phyloP scores from a whole-genome alignment of 2,329 filamentous ascomycete species.

The Passalora sequoiae region DNA sequence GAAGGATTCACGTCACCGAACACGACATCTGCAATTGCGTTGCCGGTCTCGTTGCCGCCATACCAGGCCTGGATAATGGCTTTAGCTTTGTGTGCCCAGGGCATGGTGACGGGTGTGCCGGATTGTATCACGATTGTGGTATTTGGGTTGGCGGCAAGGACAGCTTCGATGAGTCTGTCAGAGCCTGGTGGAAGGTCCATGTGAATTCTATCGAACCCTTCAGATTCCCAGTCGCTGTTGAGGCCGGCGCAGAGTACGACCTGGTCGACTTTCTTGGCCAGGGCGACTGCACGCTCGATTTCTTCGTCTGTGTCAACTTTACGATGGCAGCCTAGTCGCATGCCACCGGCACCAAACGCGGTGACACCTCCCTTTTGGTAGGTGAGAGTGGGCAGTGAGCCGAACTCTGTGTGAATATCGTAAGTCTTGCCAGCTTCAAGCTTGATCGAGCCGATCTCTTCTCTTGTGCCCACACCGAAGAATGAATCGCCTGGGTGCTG shows the following conservation, averaged over 20 bases:
- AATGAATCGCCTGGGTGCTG: constrained; percentile 58
- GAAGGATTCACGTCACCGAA: constrained; percentile 69
- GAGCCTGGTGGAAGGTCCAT: constrained; percentile 58
- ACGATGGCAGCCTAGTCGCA: constrained; percentile 57
- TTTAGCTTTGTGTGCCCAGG: constrained; percentile 61
- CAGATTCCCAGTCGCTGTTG: constrained; percentile 72
- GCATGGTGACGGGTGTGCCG: constrained; percentile 68
- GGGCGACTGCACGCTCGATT: constrained; percentile 60
- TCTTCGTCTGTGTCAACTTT: constrained; percentile 57
- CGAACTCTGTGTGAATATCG: constrained; percentile 55
- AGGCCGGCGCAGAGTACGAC: constrained; percentile 74
- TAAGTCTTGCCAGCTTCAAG: constrained; percentile 58
- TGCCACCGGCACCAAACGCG: constrained; percentile 60
- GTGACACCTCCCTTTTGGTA: constrained; percentile 53
- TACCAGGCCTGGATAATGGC: constrained; percentile 75
- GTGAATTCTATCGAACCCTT: constrained; percentile 59
- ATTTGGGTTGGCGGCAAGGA: constrained; percentile 62
- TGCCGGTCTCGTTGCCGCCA: constrained; percentile 79
- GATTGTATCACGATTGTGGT: constrained; percentile 72
- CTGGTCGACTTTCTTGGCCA: constrained; percentile 67
- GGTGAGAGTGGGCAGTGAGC: constrained; percentile 62
- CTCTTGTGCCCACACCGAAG: constrained; percentile 59
- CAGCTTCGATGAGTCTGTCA: constrained; percentile 60
- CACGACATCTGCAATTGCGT: constrained; percentile 71
- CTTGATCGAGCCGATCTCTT: constrained; percentile 56